Conservation (phyloP, 2,329 filamentous ascomycete species). For the Xylariaceae sp. region DNA sequence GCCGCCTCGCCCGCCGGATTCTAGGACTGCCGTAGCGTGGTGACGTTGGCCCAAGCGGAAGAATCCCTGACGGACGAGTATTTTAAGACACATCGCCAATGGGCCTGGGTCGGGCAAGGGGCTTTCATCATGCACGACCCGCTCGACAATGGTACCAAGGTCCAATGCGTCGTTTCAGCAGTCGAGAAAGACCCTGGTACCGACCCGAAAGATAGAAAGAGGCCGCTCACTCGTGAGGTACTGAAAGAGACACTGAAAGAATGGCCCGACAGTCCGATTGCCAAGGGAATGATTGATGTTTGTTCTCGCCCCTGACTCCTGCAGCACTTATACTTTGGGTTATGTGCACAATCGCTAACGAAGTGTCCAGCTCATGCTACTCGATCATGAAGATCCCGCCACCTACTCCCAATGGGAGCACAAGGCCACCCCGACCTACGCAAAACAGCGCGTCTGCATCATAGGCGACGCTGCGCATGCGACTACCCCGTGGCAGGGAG, state of each 20-base stretch:
- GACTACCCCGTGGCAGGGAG: conserved; percentile 14
- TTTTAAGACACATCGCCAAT: not conserved
- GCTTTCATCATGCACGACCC: not conserved
- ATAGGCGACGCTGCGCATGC: conserved; percentile 16
- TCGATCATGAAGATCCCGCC: not conserved
- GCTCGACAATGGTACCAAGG: not conserved
- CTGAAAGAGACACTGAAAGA: not conserved
- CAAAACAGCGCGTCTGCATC: conserved; percentile 15
- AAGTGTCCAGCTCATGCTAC: not conserved
- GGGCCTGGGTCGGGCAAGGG: not conserved
- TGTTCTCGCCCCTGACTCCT: not conserved
- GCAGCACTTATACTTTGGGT: not conserved
- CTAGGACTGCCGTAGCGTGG: conserved; percentile 9
- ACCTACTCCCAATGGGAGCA: conserved; percentile 11
- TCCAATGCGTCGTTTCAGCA: not conserved
- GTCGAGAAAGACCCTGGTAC: not conserved
- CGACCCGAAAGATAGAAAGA: not conserved
- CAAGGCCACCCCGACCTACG: conserved; percentile 10
- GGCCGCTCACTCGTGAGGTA: not conserved
- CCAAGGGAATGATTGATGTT: not conserved
- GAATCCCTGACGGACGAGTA: not conserved
- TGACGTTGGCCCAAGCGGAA: conserved; percentile 2
- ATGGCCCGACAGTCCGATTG: not conserved
- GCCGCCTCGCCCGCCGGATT: conserved; percentile 11
- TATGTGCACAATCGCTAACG: not conserved